Base-by-base conservation (phyloP, 495 filamentous ascomycete species). In the Pseudevernia furfuracea region DNA sequence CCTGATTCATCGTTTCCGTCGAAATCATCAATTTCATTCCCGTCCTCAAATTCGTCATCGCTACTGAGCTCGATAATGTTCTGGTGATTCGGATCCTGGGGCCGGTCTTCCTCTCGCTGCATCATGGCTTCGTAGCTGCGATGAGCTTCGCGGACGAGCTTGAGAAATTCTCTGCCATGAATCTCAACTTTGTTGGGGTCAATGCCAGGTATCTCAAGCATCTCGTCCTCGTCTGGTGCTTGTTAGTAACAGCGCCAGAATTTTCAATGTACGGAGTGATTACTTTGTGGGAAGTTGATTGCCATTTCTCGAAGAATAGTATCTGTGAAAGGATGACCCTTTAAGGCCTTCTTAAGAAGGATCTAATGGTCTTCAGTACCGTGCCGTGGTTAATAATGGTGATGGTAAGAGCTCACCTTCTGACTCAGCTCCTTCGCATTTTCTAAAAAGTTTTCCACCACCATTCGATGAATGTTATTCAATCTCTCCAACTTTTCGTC, bases 251-350 rank as follows among this genome's bases (percentile, higher is more conserved):
- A 43, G 28, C 23, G 34, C 44, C 21, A 34, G 2, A 48, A 7
- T 3, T 30, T 30, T 49, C 4, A 28, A 8, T 43, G 15, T 10
- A 15, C 11, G n/a, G 19, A 52, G 23, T 12, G 23, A 38, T 77
- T 79, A 74, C 82, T 77, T 69, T 82, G 87, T 66, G 93, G 87
- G 55, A 89, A 91, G 37, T 77, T 69, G 48, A 96, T 88, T 8
- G 84, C 90, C 87, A 98, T 96, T 69, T 90, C 86, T 34, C 91
- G 86, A 59, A 95, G 77, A 2, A 90, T 78, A 36, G 80, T 81
- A 69, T 96, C 91, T 1, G 87, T 86, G 72, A 97, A 97, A 4
- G 89, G 87, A 58, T 81, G 76, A 23, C 76, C 79, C 15, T 87
- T 84, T 25, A 90, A 76, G 15, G 76, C 72, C 48, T 85, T 86